phyloP scores from a whole-genome alignment of 2,329 filamentous ascomycete species.

The Ophiocordyceps sinensis region DNA sequence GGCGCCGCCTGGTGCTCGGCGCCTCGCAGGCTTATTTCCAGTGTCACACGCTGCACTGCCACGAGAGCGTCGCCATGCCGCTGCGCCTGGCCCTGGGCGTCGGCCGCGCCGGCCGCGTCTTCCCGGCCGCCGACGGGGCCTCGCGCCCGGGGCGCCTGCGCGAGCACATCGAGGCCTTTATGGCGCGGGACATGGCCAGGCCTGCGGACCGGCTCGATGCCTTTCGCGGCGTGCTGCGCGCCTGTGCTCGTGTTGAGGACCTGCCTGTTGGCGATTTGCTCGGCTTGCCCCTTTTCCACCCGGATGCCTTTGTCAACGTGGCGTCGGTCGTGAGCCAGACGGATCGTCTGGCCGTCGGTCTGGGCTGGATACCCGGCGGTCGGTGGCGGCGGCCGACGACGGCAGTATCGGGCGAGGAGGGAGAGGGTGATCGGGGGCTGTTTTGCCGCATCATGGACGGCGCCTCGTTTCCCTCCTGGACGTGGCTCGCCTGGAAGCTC shows the following conservation, averaged over 20 bases:
- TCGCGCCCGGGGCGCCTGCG: slow-evolving; percentile 13
- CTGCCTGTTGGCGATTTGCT: slow-evolving; percentile 15
- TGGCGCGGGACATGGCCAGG: slow-evolving; percentile 13
- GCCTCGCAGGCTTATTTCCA: slow-evolving; percentile 23
- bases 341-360: slow-evolving; percentile 18
- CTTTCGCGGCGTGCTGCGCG: slow-evolving; percentile 16
- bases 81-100: slow-evolving; percentile 16
- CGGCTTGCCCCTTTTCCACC: slow-evolving; percentile 20
- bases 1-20: slow-evolving; percentile 21
- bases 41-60: slow-evolving; percentile 20
- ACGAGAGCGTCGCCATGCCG: slow-evolving; percentile 20
- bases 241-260: slow-evolving; percentile 13
- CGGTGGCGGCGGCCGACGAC: no score
- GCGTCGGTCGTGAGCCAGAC: slow-evolving; percentile 13
- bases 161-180: slow-evolving; percentile 15
- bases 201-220: slow-evolving; percentile 18
- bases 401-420: slow-evolving; percentile 4
- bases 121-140: slow-evolving; percentile 10
- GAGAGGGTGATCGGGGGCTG: slow-evolving; percentile 9
- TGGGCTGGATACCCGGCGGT: slow-evolving; percentile 19
- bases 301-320: slow-evolving; percentile 14
- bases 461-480: slow-evolving; percentile 19
- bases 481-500: slow-evolving; percentile 21
- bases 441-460: slow-evolving; percentile 10
- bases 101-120: slow-evolving; percentile 16